Evolutionary conservation across 2,329 filamentous ascomycete genomes (phyloP), one percentile per base, ranked within the genome.

Genomic region (Sarocladium strictum): DNA sequence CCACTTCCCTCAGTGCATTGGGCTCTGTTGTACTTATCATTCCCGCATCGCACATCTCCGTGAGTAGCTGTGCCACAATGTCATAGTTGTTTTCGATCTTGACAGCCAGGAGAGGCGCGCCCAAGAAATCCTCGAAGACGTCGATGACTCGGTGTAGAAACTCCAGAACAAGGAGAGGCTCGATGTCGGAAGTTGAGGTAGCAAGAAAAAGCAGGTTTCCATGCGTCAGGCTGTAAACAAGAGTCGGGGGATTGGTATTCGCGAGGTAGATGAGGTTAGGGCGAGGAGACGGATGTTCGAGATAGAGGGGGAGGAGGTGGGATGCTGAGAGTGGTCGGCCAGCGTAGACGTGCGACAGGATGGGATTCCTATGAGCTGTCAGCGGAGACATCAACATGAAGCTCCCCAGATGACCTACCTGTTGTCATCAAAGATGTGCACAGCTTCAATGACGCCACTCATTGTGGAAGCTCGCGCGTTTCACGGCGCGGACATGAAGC

Each of bases 351-450:
- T 97, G 93, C 61, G 93, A 89, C 65, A 99, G 83, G 63, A 97
- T 83, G 61, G 88, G 84, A 64, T 83, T 87, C 72, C 92, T 96
- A 61, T 38, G 51, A 23, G n/a, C n/a, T 35, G 58, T 63, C 55
- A 70, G 67, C 27, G 17, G 2, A 4, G 33, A 17, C 29, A n/a
- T 14, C 23, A 17, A 33, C 17, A 17, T 21, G 7, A 23, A 17
- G 27, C 12, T 7, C 9, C 10, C 1, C 26, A 37, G 19, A 2
- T n/a, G 4, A 32, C 7, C 80, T 66, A 96, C 92, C 92, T 90
- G 74, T 92, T 85, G 77, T 97, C 92, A 81, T 97, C 92, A 72
- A 89, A 97, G 69, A 99, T 91, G 77, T 97, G 93, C 66, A 99
- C 79, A 68, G 93, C 94, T 78, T 97, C 93, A 67, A 99, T 89